A percentile compares a stretch with the other conserved stretches of the same genome.
phyloP scores from a whole-genome alignment of 805 yeast genomes.

The Cyberlindnera maritima region DNA sequence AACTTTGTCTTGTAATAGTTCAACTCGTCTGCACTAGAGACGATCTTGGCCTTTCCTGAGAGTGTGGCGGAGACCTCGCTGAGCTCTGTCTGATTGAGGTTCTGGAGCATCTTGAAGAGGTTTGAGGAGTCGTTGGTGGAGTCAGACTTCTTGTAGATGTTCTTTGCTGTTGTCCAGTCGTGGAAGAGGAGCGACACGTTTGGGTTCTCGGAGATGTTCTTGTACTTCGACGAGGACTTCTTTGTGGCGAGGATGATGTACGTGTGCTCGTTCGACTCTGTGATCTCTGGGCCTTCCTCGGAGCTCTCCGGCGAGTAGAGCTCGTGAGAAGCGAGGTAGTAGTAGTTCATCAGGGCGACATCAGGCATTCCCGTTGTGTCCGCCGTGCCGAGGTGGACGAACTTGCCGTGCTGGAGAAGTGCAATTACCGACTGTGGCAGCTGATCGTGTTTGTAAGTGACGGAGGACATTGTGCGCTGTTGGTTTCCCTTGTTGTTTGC shows the following conservation, averaged over 20 bases:
- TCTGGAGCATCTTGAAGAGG: conserved; percentile 61
- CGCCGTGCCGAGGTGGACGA: conserved; percentile 84
- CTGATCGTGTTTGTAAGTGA: conserved; percentile 26
- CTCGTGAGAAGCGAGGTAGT: conserved; percentile 49
- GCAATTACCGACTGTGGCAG: conserved; percentile 38
- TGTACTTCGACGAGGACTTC: conserved; percentile 67
- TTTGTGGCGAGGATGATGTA: conserved; percentile 72
- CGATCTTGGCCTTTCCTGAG: conserved; percentile 63
- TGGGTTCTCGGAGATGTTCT: conserved; percentile 68
- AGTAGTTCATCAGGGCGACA: conserved; percentile 88
- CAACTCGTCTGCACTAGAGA: conserved; percentile 48
- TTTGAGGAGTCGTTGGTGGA: conserved; percentile 36
- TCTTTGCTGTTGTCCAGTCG: conserved; percentile 78
- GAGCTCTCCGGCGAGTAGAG: conserved; percentile 24
- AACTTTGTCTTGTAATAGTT: conserved; percentile 60
- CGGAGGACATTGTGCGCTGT: conserved; percentile 27
- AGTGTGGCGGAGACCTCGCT: conserved; percentile 81
- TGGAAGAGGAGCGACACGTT: conserved; percentile 81
- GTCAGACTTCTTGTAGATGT: conserved; percentile 30
- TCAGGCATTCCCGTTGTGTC: conserved; percentile 63
- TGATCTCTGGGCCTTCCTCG: conserved; percentile 22
- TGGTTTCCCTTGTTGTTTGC: no score
- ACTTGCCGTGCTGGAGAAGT: conserved; percentile 58
- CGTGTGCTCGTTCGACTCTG: conserved; percentile 36
- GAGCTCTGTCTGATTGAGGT: conserved; percentile 75